Evolutionary conservation across 108 stramenopile genomes (phyloP), one percentile per base, ranked within the genome.

Genomic region (Cafeteria roenbergensis): DNA sequence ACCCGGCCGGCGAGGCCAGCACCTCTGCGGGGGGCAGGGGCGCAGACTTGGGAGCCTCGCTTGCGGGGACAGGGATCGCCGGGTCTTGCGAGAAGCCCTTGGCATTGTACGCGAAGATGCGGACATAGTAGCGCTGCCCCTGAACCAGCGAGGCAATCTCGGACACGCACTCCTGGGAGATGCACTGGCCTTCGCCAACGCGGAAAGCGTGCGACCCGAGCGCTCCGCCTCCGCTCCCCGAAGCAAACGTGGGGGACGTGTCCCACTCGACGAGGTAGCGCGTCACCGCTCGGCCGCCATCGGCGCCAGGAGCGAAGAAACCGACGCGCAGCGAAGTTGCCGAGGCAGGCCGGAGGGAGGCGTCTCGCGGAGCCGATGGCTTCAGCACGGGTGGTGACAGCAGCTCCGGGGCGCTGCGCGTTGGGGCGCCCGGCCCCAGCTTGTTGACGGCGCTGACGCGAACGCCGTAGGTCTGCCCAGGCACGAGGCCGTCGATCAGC

Each of bases 241-340:
- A 67, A 62, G 57, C 25, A 60, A 55, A 59, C 24, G n/a, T 34
- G 1, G 71, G 2, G 9, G 22, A 14, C 64, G 58, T 71, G 63
- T 86, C 84, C 84, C 83, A 85, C 67, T 86, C 85, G 22, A 86
- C 75, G 36, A 84, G 73, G 71, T 84, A 86, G 37, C 82, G 80
- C 37, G 64, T 70, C 28, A 86, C 81, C 26, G 64, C 36, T 37
- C 64, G 58, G 30, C 85, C 84, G 34, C 85, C 82, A 50, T 79
- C 69, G 4, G 57, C 8, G 8, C 20, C n/a, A n/a, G 59, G 59
- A 3, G 36, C 59, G 3, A 2, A 22, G 24, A 35, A 61, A 2
- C 29, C 3, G 24, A 61, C 59, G 2, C n/a, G 59, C 36, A 61
- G 59, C 2, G 59, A 61, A 3, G n/a, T n/a, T n/a, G n/a, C n/a